These are phyloP conservation scores for Aspergillus clavatus DNA, from an alignment of 2,329 filamentous ascomycete genomes.

Conservation along the genomic window DNA sequence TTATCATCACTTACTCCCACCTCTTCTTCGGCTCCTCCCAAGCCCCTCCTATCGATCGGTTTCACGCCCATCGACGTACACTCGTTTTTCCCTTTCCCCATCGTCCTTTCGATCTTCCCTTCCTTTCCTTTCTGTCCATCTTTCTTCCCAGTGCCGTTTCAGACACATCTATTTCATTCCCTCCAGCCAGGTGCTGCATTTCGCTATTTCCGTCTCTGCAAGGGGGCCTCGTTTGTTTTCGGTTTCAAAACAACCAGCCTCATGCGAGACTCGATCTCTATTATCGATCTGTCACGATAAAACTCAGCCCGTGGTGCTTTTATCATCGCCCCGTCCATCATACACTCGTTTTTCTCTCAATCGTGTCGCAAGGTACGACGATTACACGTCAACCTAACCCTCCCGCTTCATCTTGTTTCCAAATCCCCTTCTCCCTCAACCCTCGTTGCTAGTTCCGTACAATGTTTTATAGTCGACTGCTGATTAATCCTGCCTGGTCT, in stretches of 20 bases:
- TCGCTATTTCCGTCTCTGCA: slow-evolving; percentile 19
- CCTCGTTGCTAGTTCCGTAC: not conserved
- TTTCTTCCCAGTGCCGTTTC: slow-evolving; percentile 17
- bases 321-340: slow-evolving; percentile 5
- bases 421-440: slow-evolving; percentile 1
- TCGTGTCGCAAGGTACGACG: slow-evolving; percentile 8
- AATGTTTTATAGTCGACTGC: not conserved
- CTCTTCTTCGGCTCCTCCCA: slow-evolving; percentile 12
- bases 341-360: slow-evolving; percentile 12
- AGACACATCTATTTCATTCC: slow-evolving; percentile 14
- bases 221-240: slow-evolving; percentile 14
- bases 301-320: too few relatives aligned
- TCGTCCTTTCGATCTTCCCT: slow-evolving; percentile 11
- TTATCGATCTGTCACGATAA: slow-evolving; percentile 9
- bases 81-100: slow-evolving; percentile 22
- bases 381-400: slow-evolving; percentile 3
- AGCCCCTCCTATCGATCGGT: slow-evolving; percentile 8
- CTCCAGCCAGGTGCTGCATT: slow-evolving; percentile 25
- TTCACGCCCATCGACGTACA: slow-evolving; percentile 16
- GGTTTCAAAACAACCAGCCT: slow-evolving; percentile 14
- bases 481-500: not conserved
- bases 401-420: slow-evolving; percentile 1
- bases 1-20: slow-evolving; percentile 8
- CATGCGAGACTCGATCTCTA: slow-evolving; percentile 7
- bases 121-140: slow-evolving; percentile 11